Base-by-base conservation (phyloP, 1,139 yeast genomes). In the Hansenula sp. region DNA sequence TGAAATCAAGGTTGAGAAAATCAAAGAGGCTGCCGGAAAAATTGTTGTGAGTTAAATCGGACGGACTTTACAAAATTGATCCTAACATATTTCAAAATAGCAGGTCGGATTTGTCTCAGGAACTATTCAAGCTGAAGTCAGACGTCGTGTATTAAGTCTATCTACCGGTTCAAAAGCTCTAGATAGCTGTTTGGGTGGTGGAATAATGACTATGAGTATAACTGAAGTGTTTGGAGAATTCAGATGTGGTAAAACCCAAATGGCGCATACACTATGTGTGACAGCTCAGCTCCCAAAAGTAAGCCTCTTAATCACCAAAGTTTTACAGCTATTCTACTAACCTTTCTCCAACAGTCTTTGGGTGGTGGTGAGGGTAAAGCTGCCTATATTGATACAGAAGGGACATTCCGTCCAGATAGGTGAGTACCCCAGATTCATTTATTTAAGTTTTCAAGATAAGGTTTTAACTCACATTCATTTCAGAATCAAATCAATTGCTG, bases 341-440 rank as follows among this genome's bases (percentile, higher is more conserved):
- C 4, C 4, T 24, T 11, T 24, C 8, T 4, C 13, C 9, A 27
- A 27, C 2, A 51, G 55, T 64, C 62, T 5, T 56, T 71, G 61
- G 82, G 82, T 6, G 83, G 83, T 2, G 80, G 73, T 1, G 82
- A 76, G 52, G 83, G 83, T 0, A 76, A 76, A 57, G 81, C 75
- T 1, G 82, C 81, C 2, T 77, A 68, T 48, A 72, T 77, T 45
- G 83, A 76, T 49, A 75, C 82, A 0, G 82, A 77, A 52, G 83
- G 82, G 6, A 75, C 81, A 2, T 75, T 75, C 43, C 65, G 80
- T 40, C 80, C 80, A 1, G 80, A 75, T 44, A 56, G 59, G 58
- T 52, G 33, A n/a, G 53, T 42, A n/a, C n/a, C n/a, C n/a, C n/a
- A n/a, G n/a, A n/a, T n/a, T n/a, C n/a, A n/a, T n/a, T n/a, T n/a